Conservation (phyloP, 2,329 filamentous ascomycete species). For the Phaeosphaeria sp. region DNA sequence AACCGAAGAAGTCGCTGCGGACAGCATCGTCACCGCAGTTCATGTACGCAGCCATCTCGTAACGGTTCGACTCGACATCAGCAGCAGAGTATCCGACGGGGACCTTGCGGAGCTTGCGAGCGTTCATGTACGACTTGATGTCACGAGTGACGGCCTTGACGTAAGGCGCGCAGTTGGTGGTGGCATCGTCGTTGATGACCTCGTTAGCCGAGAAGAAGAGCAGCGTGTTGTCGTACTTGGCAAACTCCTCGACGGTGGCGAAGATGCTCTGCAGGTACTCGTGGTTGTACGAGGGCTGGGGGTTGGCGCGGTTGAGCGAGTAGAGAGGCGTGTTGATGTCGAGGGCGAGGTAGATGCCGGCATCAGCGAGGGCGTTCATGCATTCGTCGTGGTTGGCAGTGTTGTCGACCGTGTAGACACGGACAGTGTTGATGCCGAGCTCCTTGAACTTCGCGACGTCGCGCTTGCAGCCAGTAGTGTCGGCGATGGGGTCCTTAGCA, state of each 20-base stretch:
- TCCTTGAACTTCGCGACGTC: conserved; percentile 84
- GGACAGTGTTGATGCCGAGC: conserved; percentile 87
- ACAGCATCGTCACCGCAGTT: conserved; percentile 87
- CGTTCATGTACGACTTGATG: conserved; percentile 81
- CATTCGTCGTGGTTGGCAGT: conserved; percentile 79
- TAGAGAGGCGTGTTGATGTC: conserved; percentile 93
- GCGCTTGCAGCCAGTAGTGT: conserved; percentile 73
- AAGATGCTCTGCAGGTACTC: conserved; percentile 87
- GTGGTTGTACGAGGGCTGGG: conserved; percentile 82
- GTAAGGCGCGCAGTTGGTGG: conserved; percentile 72
- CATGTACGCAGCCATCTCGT: conserved; percentile 88
- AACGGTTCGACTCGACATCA: conserved; percentile 83
- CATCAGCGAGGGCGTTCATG: conserved; percentile 80
- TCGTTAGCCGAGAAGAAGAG: conserved; percentile 85
- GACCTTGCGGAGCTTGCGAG: conserved; percentile 70
- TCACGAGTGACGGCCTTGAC: conserved; percentile 76
- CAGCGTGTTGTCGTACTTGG: conserved; percentile 83
- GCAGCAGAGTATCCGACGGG: conserved; percentile 85
- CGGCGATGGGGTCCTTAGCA: conserved; percentile 76
- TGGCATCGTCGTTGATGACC: conserved; percentile 72
- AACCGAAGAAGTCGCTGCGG: conserved; percentile 87
- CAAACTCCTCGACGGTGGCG: conserved; percentile 84
- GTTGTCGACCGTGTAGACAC: conserved; percentile 94
- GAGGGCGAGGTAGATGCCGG: conserved; percentile 89
- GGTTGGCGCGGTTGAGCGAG: conserved; percentile 80